phyloP scores from a whole-genome alignment of 2,329 filamentous ascomycete genomes.

The Incumbomyces delicatus region DNA sequence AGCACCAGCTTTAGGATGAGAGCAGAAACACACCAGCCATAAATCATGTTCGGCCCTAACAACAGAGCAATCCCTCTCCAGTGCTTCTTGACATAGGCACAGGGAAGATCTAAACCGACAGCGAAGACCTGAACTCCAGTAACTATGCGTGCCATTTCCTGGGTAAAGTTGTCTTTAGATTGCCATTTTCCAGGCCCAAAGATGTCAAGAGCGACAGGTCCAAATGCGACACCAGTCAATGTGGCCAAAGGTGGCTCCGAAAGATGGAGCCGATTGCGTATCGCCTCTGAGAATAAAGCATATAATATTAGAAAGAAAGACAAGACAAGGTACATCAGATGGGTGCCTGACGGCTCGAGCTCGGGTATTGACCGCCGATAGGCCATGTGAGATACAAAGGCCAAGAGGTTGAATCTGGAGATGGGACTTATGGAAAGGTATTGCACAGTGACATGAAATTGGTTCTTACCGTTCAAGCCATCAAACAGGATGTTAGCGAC shows the following conservation, averaged over 20 bases:
- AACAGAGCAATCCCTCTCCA: conserved; percentile 43
- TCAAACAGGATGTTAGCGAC: no score
- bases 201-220: conserved; percentile 70
- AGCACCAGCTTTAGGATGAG: conserved; percentile 40
- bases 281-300: conserved; percentile 49
- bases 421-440: no score
- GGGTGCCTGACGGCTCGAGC: conserved; percentile 45
- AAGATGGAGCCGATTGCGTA: conserved; percentile 51
- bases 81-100: conserved; percentile 50
- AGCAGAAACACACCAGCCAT: conserved; percentile 52
- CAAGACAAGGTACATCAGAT: conserved; percentile 50
- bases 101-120: conserved; percentile 80
- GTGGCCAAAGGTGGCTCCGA: conserved; percentile 58
- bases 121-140: conserved; percentile 89
- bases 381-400: conserved; percentile 25
- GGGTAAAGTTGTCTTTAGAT: conserved; percentile 72
- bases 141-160: conserved; percentile 83
- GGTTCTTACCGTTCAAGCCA: no score
- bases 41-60: conserved; percentile 44
- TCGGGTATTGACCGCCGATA: conserved; percentile 31
- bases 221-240: conserved; percentile 78
- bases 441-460: no score
- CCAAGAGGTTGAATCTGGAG: background rate
- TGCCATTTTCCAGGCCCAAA: conserved; percentile 70
- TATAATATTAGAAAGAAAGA: conserved; percentile 50